Base-by-base conservation (phyloP, 345 rosid genomes). In the Pistacia atlantica region DNA sequence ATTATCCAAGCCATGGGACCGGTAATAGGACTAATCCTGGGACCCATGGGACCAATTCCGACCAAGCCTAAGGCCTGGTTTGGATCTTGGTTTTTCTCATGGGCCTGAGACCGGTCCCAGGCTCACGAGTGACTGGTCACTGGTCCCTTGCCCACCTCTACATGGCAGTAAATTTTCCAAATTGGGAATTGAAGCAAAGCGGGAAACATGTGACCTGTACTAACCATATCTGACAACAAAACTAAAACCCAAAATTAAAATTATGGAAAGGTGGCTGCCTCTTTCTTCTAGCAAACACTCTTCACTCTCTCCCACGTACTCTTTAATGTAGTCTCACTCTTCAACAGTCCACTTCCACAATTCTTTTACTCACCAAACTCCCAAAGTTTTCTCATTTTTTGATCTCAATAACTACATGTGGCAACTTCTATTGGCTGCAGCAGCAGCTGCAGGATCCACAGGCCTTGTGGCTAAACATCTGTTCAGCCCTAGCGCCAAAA, bases 381-480 rank as follows among this genome's bases (percentile, higher is more conserved):
- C 4, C 48, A 4, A 38, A 20, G 49, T 45, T 63, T 42, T 18
- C 31, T 20, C 8, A 49, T n/a, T 17, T 75, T 37, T 68, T 67
- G 49, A 31, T 74, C 63, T 72, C 20, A 65, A 73, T 28, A 38
- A 0, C 6, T 37, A 16, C 60, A 94, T 92, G 97, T 94, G 96
- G 98, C 97, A 92, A 75, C 77, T 86, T 67, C 83, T 94, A 42
- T 18, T 94, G 25, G 94, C 92, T 3, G 96, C 92, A 38, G 93
- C 90, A 18, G 82, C 90, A 17, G 83, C 90, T 2, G 98, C 94
- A 28, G 98, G 94, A 78, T 87, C 94, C 79, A 86, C 94, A 2
- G 80, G 88, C 11, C 62, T 94, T 80, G 77, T 86, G 9, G 96
- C 96, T 59, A 92, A 86, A 35, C 90, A 84, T 80, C 70, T 87